phyloP scores from a whole-genome alignment of 2,329 filamentous ascomycete species.

The Aspergillus transmontanensis region DNA sequence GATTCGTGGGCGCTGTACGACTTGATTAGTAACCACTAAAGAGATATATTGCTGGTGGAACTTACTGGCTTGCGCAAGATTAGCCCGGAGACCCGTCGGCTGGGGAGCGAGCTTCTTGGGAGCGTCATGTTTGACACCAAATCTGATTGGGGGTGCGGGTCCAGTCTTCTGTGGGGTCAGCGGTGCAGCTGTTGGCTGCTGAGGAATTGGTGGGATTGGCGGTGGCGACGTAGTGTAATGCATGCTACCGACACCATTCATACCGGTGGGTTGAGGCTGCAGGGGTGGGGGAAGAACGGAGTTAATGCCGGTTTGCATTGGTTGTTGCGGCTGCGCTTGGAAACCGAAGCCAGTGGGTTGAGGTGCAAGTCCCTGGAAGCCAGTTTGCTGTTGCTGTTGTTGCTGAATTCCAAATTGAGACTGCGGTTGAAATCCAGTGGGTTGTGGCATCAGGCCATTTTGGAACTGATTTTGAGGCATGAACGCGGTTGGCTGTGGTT shows the following conservation, averaged over 20 bases:
- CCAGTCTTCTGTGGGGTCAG: slow-evolving; percentile 79
- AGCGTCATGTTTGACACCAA: slow-evolving; percentile 72
- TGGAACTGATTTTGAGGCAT: slow-evolving; percentile 43
- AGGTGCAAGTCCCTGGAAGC: slow-evolving; percentile 48
- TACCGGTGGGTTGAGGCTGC: slow-evolving; percentile 54
- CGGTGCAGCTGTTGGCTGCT: slow-evolving; percentile 62
- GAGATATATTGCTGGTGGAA: slow-evolving; percentile 35
- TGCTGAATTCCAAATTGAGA: slow-evolving; percentile 49
- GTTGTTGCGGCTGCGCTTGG: slow-evolving; percentile 51
- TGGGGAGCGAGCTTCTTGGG: slow-evolving; percentile 80
- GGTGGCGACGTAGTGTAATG: slow-evolving; percentile 54
- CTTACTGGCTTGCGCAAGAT: slow-evolving; percentile 94
- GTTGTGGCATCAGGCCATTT: slow-evolving; percentile 47
- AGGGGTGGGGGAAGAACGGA: slow-evolving; percentile 57
- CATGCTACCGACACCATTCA: slow-evolving; percentile 53
- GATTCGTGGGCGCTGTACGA: slow-evolving; percentile 65
- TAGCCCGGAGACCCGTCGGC: slow-evolving; percentile 85
- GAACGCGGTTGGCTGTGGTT: slow-evolving; percentile 68
- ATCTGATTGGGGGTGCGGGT: slow-evolving; percentile 83
- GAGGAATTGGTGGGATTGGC: slow-evolving; percentile 59
- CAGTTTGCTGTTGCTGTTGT: slow-evolving; percentile 55
- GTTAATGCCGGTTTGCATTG: slow-evolving; percentile 51
- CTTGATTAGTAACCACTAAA: slow-evolving; percentile 16
- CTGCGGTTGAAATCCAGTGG: slow-evolving; percentile 50
- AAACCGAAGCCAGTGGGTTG: slow-evolving; percentile 59